Evolutionary conservation across 1,284 basidiomycete genomes (phyloP), one percentile per base, ranked within the genome.

Genomic region (Ustilago hordei): DNA sequence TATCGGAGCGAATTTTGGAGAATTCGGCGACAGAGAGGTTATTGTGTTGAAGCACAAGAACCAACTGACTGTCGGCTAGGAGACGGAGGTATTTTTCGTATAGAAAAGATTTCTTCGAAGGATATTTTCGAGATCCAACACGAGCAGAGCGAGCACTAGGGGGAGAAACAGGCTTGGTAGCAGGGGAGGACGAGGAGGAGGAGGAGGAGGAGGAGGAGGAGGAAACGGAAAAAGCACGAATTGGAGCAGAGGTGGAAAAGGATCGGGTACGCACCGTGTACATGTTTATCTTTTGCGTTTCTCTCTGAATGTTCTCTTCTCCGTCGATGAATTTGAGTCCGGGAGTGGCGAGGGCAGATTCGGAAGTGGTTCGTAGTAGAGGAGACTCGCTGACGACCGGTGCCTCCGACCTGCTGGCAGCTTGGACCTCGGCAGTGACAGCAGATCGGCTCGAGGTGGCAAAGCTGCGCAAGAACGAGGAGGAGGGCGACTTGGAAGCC

Each of bases 251-350:
- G 28, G 71, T 64, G 28, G 79, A 66, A 32, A 69, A 68, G 69
- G 60, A 68, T 43, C 67, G 58, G 67, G 52, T 77, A 82, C 81
- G 78, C 70, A 82, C 81, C 81, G 78, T 82, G 78, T 78, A 82
- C 79, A 82, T 81, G 72, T 82, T 82, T 75, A 81, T 82, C 78
- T 82, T 82, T 57, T 64, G 61, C 32, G 77, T 81, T 64, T 82
- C 78, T 69, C 81, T 78, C 70, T 75, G 64, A 55, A 75, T 66
- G 39, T 70, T 75, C 43, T 67, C 55, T 62, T 81, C 75, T 60
- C 74, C 77, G 41, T 80, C 79, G 43, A 69, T 64, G 59, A 75
- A 81, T 31, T 47, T 56, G 53, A 83, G 69, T 8, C 81, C 81
- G 0, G 79, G 80, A 43, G 81, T 83, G 60, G 65, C 60, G 34